Evolutionary conservation across 257 asterid species (phyloP).

Genomic region (Sherardia arvensis): DNA sequence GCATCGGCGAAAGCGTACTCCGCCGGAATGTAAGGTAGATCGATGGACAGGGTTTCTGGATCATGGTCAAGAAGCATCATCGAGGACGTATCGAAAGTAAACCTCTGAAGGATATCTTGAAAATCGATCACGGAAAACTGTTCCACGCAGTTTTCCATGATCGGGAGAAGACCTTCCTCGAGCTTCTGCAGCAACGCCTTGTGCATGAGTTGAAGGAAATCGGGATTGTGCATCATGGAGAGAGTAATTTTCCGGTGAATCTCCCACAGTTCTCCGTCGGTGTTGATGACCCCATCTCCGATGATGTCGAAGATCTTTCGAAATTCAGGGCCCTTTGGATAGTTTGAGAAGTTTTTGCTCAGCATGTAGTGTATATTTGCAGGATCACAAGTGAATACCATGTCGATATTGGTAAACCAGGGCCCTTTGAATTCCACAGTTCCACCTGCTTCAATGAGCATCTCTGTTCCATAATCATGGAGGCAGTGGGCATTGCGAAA

Average conservation of each 20-base stretch:
- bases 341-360: background rate
- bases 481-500: background rate
- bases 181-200: background rate
- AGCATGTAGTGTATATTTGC: background rate
- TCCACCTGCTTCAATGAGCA: background rate
- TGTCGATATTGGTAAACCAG: background rate
- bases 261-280: background rate
- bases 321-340: background rate
- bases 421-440: background rate
- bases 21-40: background rate
- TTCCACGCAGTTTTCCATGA: background rate
- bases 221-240: background rate
- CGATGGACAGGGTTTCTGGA: slow-evolving; percentile 4
- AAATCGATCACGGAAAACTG: background rate
- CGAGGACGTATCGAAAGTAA: slow-evolving; percentile 20
- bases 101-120: background rate
- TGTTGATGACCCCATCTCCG: background rate
- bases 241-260: background rate
- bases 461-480: background rate
- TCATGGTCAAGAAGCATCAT: slow-evolving; percentile 36
- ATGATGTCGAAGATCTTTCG: background rate
- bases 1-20: background rate
- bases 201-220: background rate
- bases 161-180: background rate
- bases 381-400: background rate